Conservation (phyloP, 345 rosid species). For the Brassica incana region DNA sequence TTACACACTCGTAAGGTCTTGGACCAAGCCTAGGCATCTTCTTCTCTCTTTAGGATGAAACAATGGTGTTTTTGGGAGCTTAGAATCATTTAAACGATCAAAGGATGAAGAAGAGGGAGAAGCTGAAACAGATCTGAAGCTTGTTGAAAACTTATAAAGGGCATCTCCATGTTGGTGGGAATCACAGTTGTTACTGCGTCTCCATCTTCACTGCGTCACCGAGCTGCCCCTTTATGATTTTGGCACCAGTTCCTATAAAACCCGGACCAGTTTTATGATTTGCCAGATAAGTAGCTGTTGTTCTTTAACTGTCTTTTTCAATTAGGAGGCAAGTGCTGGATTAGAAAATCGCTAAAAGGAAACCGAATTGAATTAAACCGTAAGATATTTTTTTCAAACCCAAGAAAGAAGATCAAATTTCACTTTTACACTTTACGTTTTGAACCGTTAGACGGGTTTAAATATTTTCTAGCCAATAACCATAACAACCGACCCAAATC, state of each 20-base stretch:
- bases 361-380: not conserved
- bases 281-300: not conserved
- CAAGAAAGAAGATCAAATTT: not conserved
- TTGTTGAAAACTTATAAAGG: not conserved
- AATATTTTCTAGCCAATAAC: too few species aligned
- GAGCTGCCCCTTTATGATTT: not conserved
- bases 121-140: not conserved
- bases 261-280: not conserved
- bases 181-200: not conserved
- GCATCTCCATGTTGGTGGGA: not conserved
- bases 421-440: too few species aligned
- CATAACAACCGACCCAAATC: too few species aligned
- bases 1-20: slow-evolving; percentile 91
- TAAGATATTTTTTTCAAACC: not conserved
- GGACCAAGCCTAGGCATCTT: slow-evolving; percentile 96
- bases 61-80: not conserved
- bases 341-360: not conserved
- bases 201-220: not conserved
- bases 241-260: not conserved
- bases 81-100: not conserved
- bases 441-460: too few species aligned
- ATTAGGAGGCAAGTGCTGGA: not conserved
- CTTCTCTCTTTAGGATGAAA: not conserved
- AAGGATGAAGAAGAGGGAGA: not conserved
- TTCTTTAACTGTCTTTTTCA: not conserved